Evolutionary conservation across 31 red algal genomes (phyloP).

Genomic region (Odonthalia washingtoniensis): DNA sequence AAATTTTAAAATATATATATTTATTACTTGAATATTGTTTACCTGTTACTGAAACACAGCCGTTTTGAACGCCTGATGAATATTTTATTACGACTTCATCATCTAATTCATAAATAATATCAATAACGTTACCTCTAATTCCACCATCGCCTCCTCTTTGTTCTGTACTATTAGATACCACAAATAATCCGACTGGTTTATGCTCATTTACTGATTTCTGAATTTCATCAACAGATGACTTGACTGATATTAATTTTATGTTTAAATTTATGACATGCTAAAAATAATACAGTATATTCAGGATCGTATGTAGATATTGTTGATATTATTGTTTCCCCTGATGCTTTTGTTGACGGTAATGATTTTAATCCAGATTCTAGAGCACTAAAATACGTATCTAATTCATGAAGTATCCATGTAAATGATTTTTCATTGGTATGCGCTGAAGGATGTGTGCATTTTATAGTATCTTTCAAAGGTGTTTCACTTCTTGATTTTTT

Average conservation of each 20-base stretch:
- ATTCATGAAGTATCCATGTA: constrained; percentile 49
- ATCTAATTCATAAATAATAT: constrained; percentile 37
- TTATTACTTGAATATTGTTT: no score
- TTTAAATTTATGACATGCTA: constrained; percentile 38
- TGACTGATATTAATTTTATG: constrained; percentile 23
- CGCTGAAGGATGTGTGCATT: constrained; percentile 28
- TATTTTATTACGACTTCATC: constrained; percentile 26
- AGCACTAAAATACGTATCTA: constrained; percentile 37
- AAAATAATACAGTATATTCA: constrained; percentile 48
- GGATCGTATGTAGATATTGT: constrained; percentile 22
- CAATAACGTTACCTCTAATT: constrained; percentile 26
- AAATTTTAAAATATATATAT: no score
- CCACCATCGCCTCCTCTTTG: background rate
- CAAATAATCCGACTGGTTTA: constrained; percentile 39
- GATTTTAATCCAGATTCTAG: constrained; percentile 31
- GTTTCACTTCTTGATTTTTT: background rate
- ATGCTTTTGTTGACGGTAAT: background rate
- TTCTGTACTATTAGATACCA: constrained; percentile 3
- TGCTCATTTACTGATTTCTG: constrained; percentile 38
- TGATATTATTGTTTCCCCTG: constrained; percentile 34
- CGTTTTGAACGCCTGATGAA: no score
- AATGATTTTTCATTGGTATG: no score
- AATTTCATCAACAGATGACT: constrained; percentile 21
- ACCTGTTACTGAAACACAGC: no score
- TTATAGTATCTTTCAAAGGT: constrained; percentile 61